A percentile compares a stretch with the other conserved stretches of the same genome.
phyloP scores from a whole-genome alignment of 345 rosid species.

The Syzygium aqueum region DNA sequence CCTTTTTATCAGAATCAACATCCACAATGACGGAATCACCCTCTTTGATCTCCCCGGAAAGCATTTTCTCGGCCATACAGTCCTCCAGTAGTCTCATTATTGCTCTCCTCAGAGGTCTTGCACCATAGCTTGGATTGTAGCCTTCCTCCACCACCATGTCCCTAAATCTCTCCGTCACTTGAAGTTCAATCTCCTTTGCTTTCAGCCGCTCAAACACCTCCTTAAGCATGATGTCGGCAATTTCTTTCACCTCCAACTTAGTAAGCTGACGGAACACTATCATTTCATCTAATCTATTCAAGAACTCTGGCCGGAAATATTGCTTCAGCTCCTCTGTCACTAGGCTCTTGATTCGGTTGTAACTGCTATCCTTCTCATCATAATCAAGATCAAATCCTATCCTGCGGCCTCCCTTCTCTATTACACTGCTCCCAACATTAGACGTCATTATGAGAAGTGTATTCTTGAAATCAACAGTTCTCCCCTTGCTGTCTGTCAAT shows the following conservation, averaged over 20 bases:
- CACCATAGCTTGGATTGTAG: conserved; percentile 44
- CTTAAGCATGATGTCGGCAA: conserved; percentile 41
- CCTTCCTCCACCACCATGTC: conserved; percentile 49
- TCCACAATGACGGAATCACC: conserved; percentile 42
- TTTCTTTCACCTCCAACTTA: conserved; percentile 35
- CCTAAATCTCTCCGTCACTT: conserved; percentile 36
- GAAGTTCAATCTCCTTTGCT: conserved; percentile 36
- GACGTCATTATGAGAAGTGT: conserved; percentile 57
- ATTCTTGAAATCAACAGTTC: conserved; percentile 54
- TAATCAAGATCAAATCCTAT: conserved; percentile 12
- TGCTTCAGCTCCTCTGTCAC: conserved; percentile 35
- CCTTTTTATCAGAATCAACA: conserved; percentile 36
- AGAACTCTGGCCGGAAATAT: conserved; percentile 57
- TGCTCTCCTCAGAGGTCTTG: conserved; percentile 59
- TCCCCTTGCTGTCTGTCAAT: conserved; percentile 52
- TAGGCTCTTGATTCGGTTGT: conserved; percentile 20
- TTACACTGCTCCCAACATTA: conserved; percentile 36
- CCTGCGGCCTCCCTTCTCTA: conserved; percentile 15
- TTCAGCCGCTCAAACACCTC: conserved; percentile 35
- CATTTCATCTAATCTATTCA: conserved; percentile 56
- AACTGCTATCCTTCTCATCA: conserved; percentile 19
- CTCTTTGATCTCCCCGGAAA: conserved; percentile 34
- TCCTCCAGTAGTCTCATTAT: conserved; percentile 47
- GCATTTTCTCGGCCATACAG: conserved; percentile 45
- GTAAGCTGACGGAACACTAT: conserved; percentile 46